Percentiles rank a stretch among this genome's conserved stretches.
Conservation (phyloP, 73 alveolate genomes). For the Breviolum minutum region DNA sequence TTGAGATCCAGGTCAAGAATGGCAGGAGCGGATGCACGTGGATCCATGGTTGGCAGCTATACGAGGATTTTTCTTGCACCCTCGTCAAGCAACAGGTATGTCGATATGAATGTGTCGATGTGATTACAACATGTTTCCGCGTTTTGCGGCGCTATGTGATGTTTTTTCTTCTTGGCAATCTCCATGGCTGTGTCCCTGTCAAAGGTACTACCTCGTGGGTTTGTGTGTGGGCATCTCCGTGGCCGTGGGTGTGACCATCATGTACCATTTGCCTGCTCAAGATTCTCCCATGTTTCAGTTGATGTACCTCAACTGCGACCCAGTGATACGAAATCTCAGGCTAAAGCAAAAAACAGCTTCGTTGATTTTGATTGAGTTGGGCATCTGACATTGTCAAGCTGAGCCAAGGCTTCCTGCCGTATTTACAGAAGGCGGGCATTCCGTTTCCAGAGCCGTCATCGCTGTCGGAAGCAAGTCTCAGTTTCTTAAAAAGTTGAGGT, state of each 20-base stretch:
- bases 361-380: neutral
- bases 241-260: conserved; percentile 45
- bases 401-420: neutral
- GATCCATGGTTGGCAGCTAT: neutral
- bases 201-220: conserved; percentile 4
- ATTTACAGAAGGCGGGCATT: neutral
- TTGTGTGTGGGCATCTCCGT: neutral
- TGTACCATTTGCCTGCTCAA: conserved; percentile 1
- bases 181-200: too few relatives aligned
- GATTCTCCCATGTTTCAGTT: conserved; percentile 9
- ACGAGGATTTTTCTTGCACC: neutral
- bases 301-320: neutral
- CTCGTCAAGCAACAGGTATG: neutral
- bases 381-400: too few relatives aligned
- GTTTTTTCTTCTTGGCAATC: too few relatives aligned
- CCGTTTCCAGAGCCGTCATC: too few relatives aligned
- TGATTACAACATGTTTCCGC: neutral
- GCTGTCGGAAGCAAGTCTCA: too few relatives aligned
- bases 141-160: neutral
- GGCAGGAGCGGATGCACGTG: neutral
- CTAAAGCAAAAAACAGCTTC: too few relatives aligned
- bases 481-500: too few relatives aligned
- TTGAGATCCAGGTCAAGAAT: neutral
- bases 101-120: neutral
- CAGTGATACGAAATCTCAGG: neutral